Evolutionary conservation across 2,329 filamentous ascomycete species (phyloP).

Genomic region (Microcyclospora pomicola): DNA sequence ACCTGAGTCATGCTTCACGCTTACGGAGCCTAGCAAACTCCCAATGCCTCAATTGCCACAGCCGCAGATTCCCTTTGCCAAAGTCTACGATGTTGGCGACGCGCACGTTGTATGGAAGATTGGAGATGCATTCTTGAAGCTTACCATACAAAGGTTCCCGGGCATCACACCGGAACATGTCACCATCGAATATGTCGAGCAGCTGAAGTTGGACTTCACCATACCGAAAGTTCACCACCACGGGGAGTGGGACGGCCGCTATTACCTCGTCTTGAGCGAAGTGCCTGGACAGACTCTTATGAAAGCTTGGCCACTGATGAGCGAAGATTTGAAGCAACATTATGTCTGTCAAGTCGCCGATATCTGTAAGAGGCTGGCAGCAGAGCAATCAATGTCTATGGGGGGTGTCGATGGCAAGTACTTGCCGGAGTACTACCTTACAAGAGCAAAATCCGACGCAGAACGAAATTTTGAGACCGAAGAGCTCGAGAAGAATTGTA

Average conservation of each 20-base stretch:
- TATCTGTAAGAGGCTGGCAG: background rate
- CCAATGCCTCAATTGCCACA: background rate
- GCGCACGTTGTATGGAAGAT: background rate
- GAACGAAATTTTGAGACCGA: background rate
- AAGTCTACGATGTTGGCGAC: background rate
- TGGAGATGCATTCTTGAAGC: background rate
- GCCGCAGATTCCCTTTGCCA: background rate
- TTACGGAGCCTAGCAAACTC: background rate
- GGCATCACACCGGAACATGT: background rate
- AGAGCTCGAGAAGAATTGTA: background rate
- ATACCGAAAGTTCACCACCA: background rate
- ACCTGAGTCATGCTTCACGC: background rate
- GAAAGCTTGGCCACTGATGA: background rate
- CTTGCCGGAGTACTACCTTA: background rate
- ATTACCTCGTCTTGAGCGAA: background rate
- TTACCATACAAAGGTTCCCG: background rate
- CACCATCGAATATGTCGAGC: no score
- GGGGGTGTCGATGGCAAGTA: background rate
- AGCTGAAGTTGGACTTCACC: no score
- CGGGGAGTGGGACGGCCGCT: background rate
- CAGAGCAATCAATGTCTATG: background rate
- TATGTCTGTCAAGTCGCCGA: background rate
- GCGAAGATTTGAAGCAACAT: background rate
- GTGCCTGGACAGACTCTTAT: background rate
- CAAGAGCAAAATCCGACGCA: background rate